These are phyloP conservation scores for Colletotrichum cordylinicola DNA, from an alignment of 2,329 filamentous ascomycete genomes.

Conservation along the genomic window DNA sequence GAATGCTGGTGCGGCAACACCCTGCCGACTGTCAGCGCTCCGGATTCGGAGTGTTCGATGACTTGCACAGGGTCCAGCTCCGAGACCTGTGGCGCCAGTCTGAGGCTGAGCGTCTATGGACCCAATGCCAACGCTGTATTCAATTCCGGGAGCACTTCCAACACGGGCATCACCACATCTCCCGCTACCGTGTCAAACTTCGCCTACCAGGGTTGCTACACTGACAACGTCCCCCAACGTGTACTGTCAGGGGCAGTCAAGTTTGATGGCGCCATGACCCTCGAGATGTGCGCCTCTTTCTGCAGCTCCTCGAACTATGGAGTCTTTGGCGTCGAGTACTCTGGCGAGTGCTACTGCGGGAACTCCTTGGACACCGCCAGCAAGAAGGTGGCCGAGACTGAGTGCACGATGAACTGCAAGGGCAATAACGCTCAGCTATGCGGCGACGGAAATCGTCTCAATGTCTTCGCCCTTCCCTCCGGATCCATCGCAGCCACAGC, in stretches of 20 bases:
- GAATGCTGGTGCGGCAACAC: constrained; percentile 46
- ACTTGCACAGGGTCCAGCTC: constrained; percentile 39
- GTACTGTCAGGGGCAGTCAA: constrained; percentile 43
- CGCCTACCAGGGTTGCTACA: neutral
- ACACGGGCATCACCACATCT: neutral
- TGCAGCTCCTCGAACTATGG: constrained; percentile 40
- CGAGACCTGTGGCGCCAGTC: constrained; percentile 45
- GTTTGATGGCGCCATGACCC: constrained; percentile 44
- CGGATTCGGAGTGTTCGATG: constrained; percentile 42
- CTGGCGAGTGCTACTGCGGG: constrained; percentile 43
- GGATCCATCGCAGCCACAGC: neutral
- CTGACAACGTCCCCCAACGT: constrained; percentile 27
- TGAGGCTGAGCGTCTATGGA: constrained; percentile 38
- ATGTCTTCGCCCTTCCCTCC: neutral
- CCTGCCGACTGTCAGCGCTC: constrained; percentile 36
- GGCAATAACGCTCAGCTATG: neutral
- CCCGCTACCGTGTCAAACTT: neutral
- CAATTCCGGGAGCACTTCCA: neutral
- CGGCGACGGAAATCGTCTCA: neutral
- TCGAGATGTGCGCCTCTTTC: constrained; percentile 34
- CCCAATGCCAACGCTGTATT: neutral
- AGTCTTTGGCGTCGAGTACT: constrained; percentile 47
- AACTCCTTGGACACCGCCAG: constrained; percentile 32
- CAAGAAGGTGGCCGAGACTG: constrained; percentile 29
- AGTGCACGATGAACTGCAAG: constrained; percentile 37